These are phyloP conservation scores for Glonium stellatum DNA, from an alignment of 495 filamentous ascomycete species.

Conservation along the genomic window DNA sequence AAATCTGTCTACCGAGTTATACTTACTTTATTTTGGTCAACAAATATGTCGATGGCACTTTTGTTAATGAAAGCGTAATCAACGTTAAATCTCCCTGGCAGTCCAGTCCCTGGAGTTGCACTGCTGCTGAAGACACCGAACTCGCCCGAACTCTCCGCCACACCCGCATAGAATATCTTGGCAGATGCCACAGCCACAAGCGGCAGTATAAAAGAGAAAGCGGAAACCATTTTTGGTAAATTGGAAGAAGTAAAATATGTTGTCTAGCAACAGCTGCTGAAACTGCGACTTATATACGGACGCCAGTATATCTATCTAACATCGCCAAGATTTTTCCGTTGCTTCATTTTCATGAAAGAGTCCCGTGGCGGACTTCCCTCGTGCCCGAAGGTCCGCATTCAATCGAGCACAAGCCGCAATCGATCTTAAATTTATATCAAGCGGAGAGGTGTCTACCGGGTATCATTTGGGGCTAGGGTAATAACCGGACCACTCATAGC, in stretches of 20 bases:
- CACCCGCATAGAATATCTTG: conserved; percentile 49
- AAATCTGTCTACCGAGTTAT: background rate
- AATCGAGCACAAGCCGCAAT: background rate
- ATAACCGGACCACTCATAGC: background rate
- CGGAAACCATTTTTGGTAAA: background rate
- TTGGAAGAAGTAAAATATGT: no score
- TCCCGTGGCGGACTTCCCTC: no score
- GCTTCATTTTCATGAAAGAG: no score
- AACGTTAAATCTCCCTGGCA: conserved; percentile 45
- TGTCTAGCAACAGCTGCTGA: no score
- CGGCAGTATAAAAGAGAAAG: background rate
- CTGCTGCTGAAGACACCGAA: conserved; percentile 45
- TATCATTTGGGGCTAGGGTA: background rate
- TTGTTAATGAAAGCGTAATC: conserved; percentile 48
- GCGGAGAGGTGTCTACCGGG: background rate
- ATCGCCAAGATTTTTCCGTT: no score
- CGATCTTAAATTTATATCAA: background rate
- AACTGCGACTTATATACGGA: no score
- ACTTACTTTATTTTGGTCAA: conserved; percentile 41
- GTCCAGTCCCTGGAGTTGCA: conserved; percentile 38
- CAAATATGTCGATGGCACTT: conserved; percentile 41
- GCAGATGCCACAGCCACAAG: conserved; percentile 38
- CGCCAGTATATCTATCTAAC: no score
- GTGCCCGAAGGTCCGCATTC: background rate
- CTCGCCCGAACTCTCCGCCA: conserved; percentile 48